Base-by-base conservation (phyloP, 2,329 filamentous ascomycete genomes). In the Penicillium sp. region DNA sequence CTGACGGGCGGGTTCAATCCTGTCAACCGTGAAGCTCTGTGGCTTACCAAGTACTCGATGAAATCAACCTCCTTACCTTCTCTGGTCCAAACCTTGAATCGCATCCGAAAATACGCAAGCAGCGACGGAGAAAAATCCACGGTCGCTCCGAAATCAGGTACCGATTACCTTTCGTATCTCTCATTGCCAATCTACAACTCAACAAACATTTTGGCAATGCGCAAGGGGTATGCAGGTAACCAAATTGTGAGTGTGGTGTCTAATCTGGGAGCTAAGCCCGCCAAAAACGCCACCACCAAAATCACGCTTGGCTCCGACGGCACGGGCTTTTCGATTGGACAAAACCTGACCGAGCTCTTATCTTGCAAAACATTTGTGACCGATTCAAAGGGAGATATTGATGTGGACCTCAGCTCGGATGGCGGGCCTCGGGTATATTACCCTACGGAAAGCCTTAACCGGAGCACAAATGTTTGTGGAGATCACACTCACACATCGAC, bases 21-120 rank as follows among this genome's bases (percentile, higher is more conserved):
- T 8, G 71, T 77, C 0, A 77, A 75, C 47, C 81, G 83, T 39
- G 81, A 85, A 65, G 79, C 82, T 22, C 70, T 84, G 43, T 86
- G 83, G 83, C 70, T 76, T 24, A 79, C 78, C 36, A 68, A 67
- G 18, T 85, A 79, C 70, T 55, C 53, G 21, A 53, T 53, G 44
- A 48, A 48, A 18, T 53, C 53, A 21, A 53, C 44, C 27, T 53
- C 53, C 32, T 40, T 55, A 34, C 53, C 53, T 27, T 41, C 40
- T 45, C 49, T 55, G 3, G 53, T 55, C 34, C 53, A 55, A 18
- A 42, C 40, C 10, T 42, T 55, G 40, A 55, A 55, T 45, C 49
- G 45, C 49, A 55, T 55, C 45, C 49, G 53, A 45, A 48, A 49
- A 18, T 53, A 55, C 44, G 53, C 49, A 27, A 55, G 45, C 21